phyloP scores from a whole-genome alignment of 345 rosid genomes.

The Eucalyptus microcorys region DNA sequence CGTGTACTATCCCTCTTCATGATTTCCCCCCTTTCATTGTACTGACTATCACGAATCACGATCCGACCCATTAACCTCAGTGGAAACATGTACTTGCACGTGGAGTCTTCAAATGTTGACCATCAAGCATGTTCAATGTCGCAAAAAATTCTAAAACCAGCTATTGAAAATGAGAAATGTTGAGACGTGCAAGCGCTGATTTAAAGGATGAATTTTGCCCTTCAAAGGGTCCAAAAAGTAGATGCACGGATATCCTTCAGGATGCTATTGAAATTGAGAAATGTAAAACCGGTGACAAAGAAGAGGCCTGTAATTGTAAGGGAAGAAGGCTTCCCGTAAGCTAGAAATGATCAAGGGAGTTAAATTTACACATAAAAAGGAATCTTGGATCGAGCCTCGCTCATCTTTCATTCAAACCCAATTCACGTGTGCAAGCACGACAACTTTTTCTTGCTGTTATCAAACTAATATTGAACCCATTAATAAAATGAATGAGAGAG shows the following conservation, averaged over 20 bases:
- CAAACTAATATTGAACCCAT: background rate
- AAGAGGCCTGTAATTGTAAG: background rate
- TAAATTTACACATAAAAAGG: background rate
- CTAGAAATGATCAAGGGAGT: background rate
- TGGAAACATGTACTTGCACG: background rate
- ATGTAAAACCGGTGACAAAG: background rate
- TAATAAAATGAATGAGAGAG: background rate
- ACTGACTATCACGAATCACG: background rate
- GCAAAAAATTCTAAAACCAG: background rate
- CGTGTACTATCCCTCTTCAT: background rate
- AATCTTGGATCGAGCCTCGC: background rate
- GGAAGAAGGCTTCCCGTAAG: background rate
- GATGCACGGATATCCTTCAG: background rate
- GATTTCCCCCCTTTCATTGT: background rate
- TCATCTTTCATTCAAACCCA: background rate
- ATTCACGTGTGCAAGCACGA: background rate
- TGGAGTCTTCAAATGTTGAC: background rate
- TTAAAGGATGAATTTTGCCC: background rate
- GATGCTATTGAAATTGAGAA: background rate
- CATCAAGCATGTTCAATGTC: background rate
- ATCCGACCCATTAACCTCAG: background rate
- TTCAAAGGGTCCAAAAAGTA: background rate
- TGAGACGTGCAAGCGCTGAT: background rate
- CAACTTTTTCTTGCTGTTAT: background rate
- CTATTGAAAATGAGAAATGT: background rate